phyloP scores from a whole-genome alignment of 352 stramenopile species.

The Halophytophthora polymorphica region DNA sequence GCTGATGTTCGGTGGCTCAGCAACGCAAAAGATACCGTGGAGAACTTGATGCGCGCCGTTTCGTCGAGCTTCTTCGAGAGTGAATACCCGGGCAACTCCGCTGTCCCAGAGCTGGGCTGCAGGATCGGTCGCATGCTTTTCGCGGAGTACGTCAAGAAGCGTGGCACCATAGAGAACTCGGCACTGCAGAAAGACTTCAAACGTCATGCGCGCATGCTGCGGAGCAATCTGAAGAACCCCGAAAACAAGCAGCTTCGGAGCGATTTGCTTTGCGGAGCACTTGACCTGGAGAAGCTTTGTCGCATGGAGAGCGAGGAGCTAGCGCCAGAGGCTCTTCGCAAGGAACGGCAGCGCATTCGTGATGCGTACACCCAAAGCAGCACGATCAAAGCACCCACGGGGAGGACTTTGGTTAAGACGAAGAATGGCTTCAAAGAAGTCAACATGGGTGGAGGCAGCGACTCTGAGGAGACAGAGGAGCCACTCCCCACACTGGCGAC shows the following conservation, averaged over 20 bases:
- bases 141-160: slow-evolving; percentile 32
- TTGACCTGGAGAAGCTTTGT: slow-evolving; percentile 27
- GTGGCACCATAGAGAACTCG: slow-evolving; percentile 24
- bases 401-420: slow-evolving; percentile 37
- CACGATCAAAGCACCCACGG: slow-evolving; percentile 35
- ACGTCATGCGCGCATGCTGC: slow-evolving; percentile 48
- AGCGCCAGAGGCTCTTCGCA: slow-evolving; percentile 44
- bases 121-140: slow-evolving; percentile 33
- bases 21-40: slow-evolving; percentile 15
- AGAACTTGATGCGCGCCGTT: slow-evolving; percentile 38
- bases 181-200: slow-evolving; percentile 40
- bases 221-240: slow-evolving; percentile 39
- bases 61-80: slow-evolving; percentile 33
- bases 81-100: slow-evolving; percentile 16
- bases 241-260: slow-evolving; percentile 38
- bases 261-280: slow-evolving; percentile 28
- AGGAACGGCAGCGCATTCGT: slow-evolving; percentile 36
- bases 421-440: slow-evolving; percentile 59
- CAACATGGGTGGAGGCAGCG: slow-evolving; percentile 10
- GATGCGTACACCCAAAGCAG: slow-evolving; percentile 42
- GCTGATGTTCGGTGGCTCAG: slow-evolving; percentile 45
- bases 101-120: slow-evolving; percentile 17
- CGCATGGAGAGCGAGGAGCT: slow-evolving; percentile 50
- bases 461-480: slow-evolving; percentile 5
- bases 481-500: slow-evolving; percentile 5